These are phyloP conservation scores for Epichloe aotearoae DNA, from an alignment of 2,329 filamentous ascomycete species.

Conservation along the genomic window DNA sequence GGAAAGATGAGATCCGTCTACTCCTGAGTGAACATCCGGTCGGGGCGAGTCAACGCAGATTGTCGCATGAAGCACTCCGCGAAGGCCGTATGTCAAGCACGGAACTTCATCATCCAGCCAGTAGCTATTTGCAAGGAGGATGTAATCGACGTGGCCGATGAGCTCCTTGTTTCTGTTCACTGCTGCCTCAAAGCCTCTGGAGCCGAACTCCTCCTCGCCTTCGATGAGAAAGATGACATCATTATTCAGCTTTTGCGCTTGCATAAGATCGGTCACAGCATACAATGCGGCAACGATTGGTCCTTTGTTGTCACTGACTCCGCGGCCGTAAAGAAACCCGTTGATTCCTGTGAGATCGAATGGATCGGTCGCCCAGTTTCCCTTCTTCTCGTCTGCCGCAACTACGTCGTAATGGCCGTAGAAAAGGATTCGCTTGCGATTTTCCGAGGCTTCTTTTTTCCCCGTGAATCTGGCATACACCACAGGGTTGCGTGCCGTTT, in stretches of 20 bases:
- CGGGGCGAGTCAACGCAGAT: constrained; percentile 75
- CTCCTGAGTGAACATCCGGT: constrained; percentile 86
- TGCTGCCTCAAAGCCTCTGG: constrained; percentile 75
- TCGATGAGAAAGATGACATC: constrained; percentile 93
- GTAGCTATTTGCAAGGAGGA: constrained; percentile 92
- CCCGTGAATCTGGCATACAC: constrained; percentile 81
- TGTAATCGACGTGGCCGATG: constrained; percentile 88
- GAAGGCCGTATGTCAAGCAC: constrained; percentile 85
- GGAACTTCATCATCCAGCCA: constrained; percentile 95
- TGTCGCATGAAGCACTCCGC: constrained; percentile 87
- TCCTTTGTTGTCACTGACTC: constrained; percentile 96
- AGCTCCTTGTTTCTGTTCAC: constrained; percentile 67
- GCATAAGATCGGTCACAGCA: constrained; percentile 77
- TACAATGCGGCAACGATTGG: constrained; percentile 90
- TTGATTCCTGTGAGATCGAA: constrained; percentile 83
- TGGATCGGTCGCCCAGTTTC: constrained; percentile 77
- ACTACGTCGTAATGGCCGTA: constrained; percentile 99
- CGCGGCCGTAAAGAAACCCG: constrained; percentile 86
- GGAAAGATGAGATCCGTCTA: constrained; percentile 84
- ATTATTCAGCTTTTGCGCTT: constrained; percentile 70
- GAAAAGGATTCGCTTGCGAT: constrained; percentile 79
- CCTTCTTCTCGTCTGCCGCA: constrained; percentile 67
- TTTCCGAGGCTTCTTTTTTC: constrained; percentile 49
- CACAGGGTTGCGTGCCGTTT: constrained; percentile 74
- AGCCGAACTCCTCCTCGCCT: constrained; percentile 92